phyloP scores from a whole-genome alignment of 345 rosid genomes.

The Citropsis articulata region DNA sequence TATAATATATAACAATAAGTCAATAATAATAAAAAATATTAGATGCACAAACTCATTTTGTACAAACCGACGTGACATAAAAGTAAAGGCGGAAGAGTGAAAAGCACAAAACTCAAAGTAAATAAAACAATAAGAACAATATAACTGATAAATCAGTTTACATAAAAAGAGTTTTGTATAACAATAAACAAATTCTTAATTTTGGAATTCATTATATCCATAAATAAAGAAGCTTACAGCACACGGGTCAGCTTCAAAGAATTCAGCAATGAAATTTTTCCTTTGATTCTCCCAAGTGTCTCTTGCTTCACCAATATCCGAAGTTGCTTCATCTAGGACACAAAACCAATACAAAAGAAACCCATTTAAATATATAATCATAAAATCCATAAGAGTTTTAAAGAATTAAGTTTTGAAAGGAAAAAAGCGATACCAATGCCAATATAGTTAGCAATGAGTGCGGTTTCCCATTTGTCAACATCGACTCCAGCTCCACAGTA shows the following conservation, averaged over 20 bases:
- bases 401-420: background rate
- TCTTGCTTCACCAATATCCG: constrained; percentile 55
- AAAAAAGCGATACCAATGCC: constrained; percentile 64
- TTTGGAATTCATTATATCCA: background rate
- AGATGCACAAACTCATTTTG: background rate
- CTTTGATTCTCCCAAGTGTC: constrained; percentile 82
- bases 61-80: no score
- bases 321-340: constrained; percentile 48
- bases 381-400: background rate
- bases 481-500: constrained; percentile 77
- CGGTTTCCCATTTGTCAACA: constrained; percentile 73
- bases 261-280: constrained; percentile 64
- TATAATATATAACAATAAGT: background rate
- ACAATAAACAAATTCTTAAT: background rate
- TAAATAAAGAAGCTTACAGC: constrained; percentile 31
- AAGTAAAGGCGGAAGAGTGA: no score
- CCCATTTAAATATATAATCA: background rate
- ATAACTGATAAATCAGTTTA: no score
- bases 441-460: constrained; percentile 65
- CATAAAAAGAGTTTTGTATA: no score
- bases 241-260: constrained; percentile 85
- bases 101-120: no score
- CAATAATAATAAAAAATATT: no score
- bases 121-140: no score
- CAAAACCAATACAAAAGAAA: background rate